Evolutionary conservation across 1,284 basidiomycete species (phyloP), one percentile per base, ranked within the genome.

Genomic region (Volvariella volvacea): DNA sequence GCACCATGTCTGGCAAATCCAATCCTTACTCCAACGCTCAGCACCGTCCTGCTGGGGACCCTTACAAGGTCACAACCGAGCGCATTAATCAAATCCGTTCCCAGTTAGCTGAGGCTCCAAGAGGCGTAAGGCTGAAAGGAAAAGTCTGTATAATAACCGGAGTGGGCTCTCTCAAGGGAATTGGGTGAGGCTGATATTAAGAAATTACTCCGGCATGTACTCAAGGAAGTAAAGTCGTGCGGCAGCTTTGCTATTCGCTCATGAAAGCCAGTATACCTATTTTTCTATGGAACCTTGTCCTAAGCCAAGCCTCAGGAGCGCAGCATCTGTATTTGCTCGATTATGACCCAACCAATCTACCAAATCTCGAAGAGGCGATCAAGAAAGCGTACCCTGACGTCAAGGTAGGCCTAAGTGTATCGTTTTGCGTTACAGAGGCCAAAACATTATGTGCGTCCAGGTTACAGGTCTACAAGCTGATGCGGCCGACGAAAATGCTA

Each of bases 81-180:
- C 76, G 90, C 16, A 69, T 93, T 33, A 64, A 79, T 43, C 74
- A 74, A 53, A 81, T 93, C 46, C 81, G 83, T 57, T 70, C 75
- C 0, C 91, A 93, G 50, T 71, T 93, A 19, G 62, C 73, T 42
- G 67, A 62, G 15, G 56, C 75, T 22, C 73, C 81, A 22, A 73
- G 83, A 30, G 67, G 71, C 33, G 68, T 64, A 15, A 75, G 80
- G 51, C 71, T 95, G 52, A 73, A 74, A 55, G 81, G 74, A 51
- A 95, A 93, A 64, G 89, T 94, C n/a, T 90, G 86, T 56, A 76
- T 96, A 51, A 78, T 96, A 51, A 96, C 93, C 0, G 93, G 93
- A 12, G 88, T 85, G 20, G 83, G 84, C 20, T 91, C 88, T 15
- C 57, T 86, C 51, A 83, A 83, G 56, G 91, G 91, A 20, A 93